Percentiles rank a stretch among this genome's conserved stretches.
These are phyloP conservation scores for Pestalotiopsis sp. DNA, from an alignment of 2,329 filamentous ascomycete genomes.

Conservation along the genomic window DNA sequence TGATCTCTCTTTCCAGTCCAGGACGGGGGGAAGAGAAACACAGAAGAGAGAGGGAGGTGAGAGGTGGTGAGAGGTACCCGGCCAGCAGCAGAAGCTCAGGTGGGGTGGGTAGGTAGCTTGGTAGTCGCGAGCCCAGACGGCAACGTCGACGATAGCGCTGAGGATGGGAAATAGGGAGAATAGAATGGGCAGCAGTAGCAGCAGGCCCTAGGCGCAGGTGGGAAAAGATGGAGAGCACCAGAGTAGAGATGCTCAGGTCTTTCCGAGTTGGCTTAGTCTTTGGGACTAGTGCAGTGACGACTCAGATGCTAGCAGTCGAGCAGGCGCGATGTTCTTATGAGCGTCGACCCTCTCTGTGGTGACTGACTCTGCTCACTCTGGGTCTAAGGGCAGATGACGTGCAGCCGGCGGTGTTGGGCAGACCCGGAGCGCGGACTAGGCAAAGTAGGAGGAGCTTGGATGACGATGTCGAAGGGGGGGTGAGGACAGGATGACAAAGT, in stretches of 20 bases:
- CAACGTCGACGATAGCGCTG: conserved; percentile 2
- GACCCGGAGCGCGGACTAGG: neutral
- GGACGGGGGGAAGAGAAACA: neutral
- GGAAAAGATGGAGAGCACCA: neutral
- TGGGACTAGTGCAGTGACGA: conserved; percentile 10
- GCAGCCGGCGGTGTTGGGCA: conserved; percentile 3
- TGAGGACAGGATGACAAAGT: neutral
- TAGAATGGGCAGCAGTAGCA: conserved; percentile 2
- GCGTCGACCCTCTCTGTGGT: neutral
- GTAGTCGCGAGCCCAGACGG: neutral
- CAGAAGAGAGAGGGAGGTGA: neutral
- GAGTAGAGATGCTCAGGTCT: neutral
- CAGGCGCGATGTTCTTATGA: conserved; percentile 5
- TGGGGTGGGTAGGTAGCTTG: neutral
- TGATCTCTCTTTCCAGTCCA: neutral
- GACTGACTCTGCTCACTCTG: conserved; percentile 7
- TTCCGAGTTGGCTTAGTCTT: conserved; percentile 10
- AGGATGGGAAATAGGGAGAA: neutral
- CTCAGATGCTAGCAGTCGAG: conserved; percentile 5
- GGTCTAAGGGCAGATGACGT: conserved; percentile 7
- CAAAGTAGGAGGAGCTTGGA: neutral
- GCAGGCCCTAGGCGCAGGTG: neutral
- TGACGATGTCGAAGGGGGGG: conserved; percentile 4
- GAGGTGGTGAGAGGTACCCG: neutral
- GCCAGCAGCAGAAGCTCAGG: neutral